Percentiles rank a stretch among this genome's conserved stretches.
Evolutionary conservation across 2,329 filamentous ascomycete genomes (phyloP).

Genomic region (Didymella lethalis): DNA sequence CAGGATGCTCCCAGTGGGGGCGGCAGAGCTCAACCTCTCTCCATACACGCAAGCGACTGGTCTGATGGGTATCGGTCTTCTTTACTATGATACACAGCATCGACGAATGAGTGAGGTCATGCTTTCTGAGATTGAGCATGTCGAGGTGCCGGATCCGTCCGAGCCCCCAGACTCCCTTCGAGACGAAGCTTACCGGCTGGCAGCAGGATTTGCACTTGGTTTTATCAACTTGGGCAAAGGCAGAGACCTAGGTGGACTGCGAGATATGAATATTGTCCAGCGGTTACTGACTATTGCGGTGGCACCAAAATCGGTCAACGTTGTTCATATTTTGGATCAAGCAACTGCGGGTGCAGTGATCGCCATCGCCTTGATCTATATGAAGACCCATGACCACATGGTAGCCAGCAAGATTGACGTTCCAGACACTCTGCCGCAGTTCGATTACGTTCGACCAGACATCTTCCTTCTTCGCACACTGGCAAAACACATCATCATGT

Average conservation of each 20-base stretch:
- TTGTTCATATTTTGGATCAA: constrained; percentile 91
- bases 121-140: constrained; percentile 93
- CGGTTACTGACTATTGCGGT: constrained; percentile 86
- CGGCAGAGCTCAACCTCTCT: constrained; percentile 92
- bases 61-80: constrained; percentile 93
- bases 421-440: constrained; percentile 87
- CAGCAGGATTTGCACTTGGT: constrained; percentile 90
- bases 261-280: constrained; percentile 93
- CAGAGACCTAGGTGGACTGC: constrained; percentile 82
- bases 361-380: constrained; percentile 89
- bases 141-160: constrained; percentile 77
- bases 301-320: constrained; percentile 86
- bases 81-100: constrained; percentile 96
- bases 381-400: constrained; percentile 91
- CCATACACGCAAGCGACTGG: constrained; percentile 93
- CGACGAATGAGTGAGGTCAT: constrained; percentile 99
- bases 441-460: constrained; percentile 94
- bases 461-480: constrained; percentile 89
- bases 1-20: constrained; percentile 88
- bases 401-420: constrained; percentile 93
- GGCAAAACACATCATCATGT: constrained; percentile 90
- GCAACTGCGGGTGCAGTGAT: constrained; percentile 93
- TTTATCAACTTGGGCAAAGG: constrained; percentile 95
- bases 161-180: constrained; percentile 77
- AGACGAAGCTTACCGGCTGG: constrained; percentile 94